Base-by-base conservation (phyloP, 768 basidiomycete species). In the Phaeotremella skinneri region DNA sequence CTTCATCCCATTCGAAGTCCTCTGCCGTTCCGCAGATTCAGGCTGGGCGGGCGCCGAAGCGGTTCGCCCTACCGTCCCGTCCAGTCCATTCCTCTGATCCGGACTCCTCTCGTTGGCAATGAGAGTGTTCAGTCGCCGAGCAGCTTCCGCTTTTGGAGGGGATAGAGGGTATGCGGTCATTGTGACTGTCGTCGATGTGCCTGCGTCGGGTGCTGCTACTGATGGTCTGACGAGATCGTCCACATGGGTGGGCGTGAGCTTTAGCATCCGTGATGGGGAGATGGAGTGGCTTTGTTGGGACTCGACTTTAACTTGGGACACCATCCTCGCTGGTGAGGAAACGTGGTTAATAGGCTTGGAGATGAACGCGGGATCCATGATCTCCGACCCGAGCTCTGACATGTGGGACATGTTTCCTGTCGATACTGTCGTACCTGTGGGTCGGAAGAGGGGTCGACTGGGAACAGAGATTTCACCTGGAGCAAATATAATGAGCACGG, bases 241-340 rank as follows among this genome's bases (percentile, higher is more conserved):
- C 52, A 69, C 58, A 58, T 69, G 70, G 4, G 70, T 72, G 6
- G 70, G 67, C 3, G 67, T 66, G 26, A 57, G 62, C 42, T 66
- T 65, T 29, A 72, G 62, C 49, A 62, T 57, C 13, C 70, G 48
- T 11, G 56, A 32, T 13, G 64, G 62, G 2, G 60, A 58, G 43
- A 54, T 34, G 14, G 56, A 21, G 20, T 17, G 20, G 45, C 17
- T 2, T 47, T 30, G 21, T 27, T 61, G 43, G 43, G 43, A 45
- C 23, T 45, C 43, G 43, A 45, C 43, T 21, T 45, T 45, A 6
- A 13, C 7, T 21, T 13, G 21, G 43, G 43, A 45, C 6, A 13
- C 23, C 30, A 34, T n/a, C 42, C n/a, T 52, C 41, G 26, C 34
- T 23, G 4, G 31, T 37, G 14, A 29, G 39, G 4, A 7, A 25